phyloP scores from a whole-genome alignment of 805 yeast species.

The Sugiyamaella qingdaonensis region DNA sequence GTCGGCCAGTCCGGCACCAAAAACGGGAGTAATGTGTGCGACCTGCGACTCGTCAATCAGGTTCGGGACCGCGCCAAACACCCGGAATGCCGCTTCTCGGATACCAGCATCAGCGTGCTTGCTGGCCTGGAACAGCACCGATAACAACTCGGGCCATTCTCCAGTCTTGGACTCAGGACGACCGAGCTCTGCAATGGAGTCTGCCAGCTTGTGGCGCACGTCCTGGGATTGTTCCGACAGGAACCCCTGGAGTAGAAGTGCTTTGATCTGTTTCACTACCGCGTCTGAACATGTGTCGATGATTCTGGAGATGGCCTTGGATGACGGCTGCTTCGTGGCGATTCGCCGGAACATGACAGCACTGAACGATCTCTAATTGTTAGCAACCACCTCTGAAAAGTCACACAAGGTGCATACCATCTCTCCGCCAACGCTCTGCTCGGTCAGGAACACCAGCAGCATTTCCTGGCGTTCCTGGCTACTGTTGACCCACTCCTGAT shows the following conservation, averaged over 20 bases:
- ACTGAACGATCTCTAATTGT: slow-evolving; percentile 51
- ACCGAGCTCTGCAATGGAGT: slow-evolving; percentile 90
- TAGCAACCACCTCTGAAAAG: background rate
- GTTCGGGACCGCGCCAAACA: slow-evolving; percentile 79
- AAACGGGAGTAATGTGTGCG: slow-evolving; percentile 55
- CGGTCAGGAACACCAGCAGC: slow-evolving; percentile 72
- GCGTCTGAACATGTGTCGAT: slow-evolving; percentile 62
- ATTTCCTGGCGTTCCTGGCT: slow-evolving; percentile 55
- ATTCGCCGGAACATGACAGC: slow-evolving; percentile 88
- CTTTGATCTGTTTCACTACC: slow-evolving; percentile 59
- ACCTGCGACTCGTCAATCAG: slow-evolving; percentile 59
- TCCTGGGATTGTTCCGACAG: slow-evolving; percentile 57
- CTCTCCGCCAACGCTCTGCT: slow-evolving; percentile 64
- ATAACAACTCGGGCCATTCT: slow-evolving; percentile 80
- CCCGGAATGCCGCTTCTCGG: slow-evolving; percentile 88
- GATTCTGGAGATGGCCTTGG: slow-evolving; percentile 58
- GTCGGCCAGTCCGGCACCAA: slow-evolving; percentile 79
- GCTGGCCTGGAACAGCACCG: slow-evolving; percentile 66
- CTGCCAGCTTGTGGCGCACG: slow-evolving; percentile 88
- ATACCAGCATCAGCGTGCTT: slow-evolving; percentile 54
- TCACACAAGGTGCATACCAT: slow-evolving; percentile 35
- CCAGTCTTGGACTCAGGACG: slow-evolving; percentile 36
- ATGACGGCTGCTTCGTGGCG: slow-evolving; percentile 74
- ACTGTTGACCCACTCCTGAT: slow-evolving; percentile 67
- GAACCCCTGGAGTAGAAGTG: slow-evolving; percentile 69